Conservation (phyloP, 768 basidiomycete genomes). For the Leccinellum rugosiceps region DNA sequence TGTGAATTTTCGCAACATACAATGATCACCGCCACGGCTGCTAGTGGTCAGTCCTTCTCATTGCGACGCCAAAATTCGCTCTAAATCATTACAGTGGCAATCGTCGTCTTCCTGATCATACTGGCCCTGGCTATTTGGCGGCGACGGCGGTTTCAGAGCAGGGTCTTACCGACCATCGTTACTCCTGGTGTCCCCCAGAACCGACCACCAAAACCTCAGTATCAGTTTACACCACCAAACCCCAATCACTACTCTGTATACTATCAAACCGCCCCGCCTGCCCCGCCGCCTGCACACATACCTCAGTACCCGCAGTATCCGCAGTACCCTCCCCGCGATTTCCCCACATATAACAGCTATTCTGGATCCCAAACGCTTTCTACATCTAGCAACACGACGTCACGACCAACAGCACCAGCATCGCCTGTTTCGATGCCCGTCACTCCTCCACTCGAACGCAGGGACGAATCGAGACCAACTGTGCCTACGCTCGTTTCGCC, state of each 20-base stretch:
- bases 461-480: not conserved
- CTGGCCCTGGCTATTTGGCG: not conserved
- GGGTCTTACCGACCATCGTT: not conserved
- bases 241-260: not conserved
- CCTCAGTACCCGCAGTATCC: slow-evolving; percentile 1
- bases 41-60: slow-evolving; percentile 10
- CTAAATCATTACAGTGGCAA: slow-evolving; percentile 3
- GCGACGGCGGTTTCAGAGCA: slow-evolving; percentile 2
- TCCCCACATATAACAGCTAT: not conserved
- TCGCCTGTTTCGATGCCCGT: not conserved
- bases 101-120: not conserved
- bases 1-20: not conserved
- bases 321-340: slow-evolving; percentile 8
- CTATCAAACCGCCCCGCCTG: slow-evolving; percentile 1
- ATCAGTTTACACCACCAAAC: not conserved
- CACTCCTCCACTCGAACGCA: not conserved
- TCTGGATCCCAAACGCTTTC: slow-evolving; percentile 1
- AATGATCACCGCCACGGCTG: not conserved
- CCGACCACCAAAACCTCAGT: not conserved
- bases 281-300: not conserved
- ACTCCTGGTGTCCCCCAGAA: not conserved
- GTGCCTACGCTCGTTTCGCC: not conserved
- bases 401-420: not conserved
- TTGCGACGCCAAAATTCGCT: not conserved
- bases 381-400: not conserved